These are phyloP conservation scores for Rhodotorula diobovata DNA, from an alignment of 768 basidiomycete genomes.

Conservation along the genomic window DNA sequence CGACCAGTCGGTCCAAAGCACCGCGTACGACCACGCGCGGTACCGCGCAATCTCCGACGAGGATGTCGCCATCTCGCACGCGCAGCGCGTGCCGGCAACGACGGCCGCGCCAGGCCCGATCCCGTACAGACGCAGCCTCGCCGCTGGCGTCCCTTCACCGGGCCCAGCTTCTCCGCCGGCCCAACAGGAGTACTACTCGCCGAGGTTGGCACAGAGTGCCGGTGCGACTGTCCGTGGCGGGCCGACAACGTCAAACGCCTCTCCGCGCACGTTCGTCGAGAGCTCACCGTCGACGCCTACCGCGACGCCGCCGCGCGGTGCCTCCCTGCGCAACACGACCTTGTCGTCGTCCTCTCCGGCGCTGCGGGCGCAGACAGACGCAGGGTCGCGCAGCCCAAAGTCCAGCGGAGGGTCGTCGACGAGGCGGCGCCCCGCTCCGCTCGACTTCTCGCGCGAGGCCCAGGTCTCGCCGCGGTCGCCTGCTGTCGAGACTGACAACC, in stretches of 20 bases:
- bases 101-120: not conserved
- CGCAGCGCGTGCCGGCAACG: not conserved
- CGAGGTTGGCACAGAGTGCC: not conserved
- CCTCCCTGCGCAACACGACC: not conserved
- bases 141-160: not conserved
- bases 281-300: not conserved
- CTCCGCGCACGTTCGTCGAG: not conserved
- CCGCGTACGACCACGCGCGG: too few species aligned
- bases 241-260: not conserved
- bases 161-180: not conserved
- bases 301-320: not conserved
- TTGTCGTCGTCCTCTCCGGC: not conserved
- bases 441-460: slow-evolving; percentile 20
- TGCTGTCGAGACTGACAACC: not conserved
- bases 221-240: not conserved
- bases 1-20: not conserved
- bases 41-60: not conserved
- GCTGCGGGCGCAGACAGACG: not conserved
- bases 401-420: slow-evolving; percentile 12
- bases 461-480: not conserved
- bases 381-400: not conserved
- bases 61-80: not conserved
- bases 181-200: not conserved
- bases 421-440: slow-evolving; percentile 22
- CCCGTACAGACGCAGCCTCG: slow-evolving; percentile 1